These are phyloP conservation scores for Neurospora africana DNA, from an alignment of 495 filamentous ascomycete species.

Conservation along the genomic window DNA sequence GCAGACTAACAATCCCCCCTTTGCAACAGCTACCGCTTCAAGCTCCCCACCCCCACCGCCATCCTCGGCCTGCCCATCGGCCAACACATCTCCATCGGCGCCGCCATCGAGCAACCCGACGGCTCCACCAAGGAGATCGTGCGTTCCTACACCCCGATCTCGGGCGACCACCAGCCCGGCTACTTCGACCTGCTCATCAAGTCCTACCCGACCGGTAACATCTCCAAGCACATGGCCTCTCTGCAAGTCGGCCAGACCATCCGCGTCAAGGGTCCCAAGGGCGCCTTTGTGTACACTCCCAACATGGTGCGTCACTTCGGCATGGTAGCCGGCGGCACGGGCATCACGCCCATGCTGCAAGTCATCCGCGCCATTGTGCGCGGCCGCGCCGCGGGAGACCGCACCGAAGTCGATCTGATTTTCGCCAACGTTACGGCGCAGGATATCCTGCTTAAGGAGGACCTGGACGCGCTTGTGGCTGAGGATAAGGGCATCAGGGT, in stretches of 20 bases:
- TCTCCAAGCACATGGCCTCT: slow-evolving; percentile 77
- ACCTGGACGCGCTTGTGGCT: slow-evolving; percentile 66
- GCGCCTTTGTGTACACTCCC: slow-evolving; percentile 90
- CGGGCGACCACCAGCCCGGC: slow-evolving; percentile 81
- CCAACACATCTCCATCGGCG: slow-evolving; percentile 94
- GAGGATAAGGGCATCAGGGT: slow-evolving; percentile 73
- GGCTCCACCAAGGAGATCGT: slow-evolving; percentile 77
- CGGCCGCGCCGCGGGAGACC: slow-evolving; percentile 68
- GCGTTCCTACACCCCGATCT: slow-evolving; percentile 94
- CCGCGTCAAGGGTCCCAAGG: slow-evolving; percentile 86
- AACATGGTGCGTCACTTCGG: slow-evolving; percentile 91
- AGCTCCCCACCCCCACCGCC: slow-evolving; percentile 60
- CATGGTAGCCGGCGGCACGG: slow-evolving; percentile 96
- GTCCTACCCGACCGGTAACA: slow-evolving; percentile 93
- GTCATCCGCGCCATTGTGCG: slow-evolving; percentile 83
- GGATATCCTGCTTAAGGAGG: slow-evolving; percentile 87
- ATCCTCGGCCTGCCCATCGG: slow-evolving; percentile 96
- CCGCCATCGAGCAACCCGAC: slow-evolving; percentile 51
- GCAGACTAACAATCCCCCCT: slow-evolving; percentile 3
- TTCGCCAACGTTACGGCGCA: slow-evolving; percentile 92
- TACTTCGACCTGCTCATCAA: slow-evolving; percentile 97
- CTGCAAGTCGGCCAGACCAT: slow-evolving; percentile 78
- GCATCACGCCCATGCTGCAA: slow-evolving; percentile 97
- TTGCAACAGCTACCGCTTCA: slow-evolving; percentile 69
- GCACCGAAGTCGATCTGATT: slow-evolving; percentile 81